Conservation (phyloP, 2,329 filamentous ascomycete species). For the Aspergillus ibericus region DNA sequence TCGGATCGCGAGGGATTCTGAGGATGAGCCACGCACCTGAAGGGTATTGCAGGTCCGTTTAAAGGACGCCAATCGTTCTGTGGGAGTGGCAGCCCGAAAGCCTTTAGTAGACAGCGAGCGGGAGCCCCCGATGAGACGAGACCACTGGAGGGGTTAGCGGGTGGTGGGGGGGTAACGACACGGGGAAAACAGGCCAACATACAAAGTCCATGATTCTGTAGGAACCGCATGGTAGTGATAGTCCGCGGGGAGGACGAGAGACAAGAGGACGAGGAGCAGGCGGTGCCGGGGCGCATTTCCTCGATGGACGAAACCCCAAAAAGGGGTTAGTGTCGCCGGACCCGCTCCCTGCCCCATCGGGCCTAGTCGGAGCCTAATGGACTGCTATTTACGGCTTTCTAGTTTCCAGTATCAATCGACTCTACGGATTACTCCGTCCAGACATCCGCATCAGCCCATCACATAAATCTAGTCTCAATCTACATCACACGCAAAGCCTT, state of each 20-base stretch:
- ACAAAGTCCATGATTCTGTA: slow-evolving; percentile 48
- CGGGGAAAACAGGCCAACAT: slow-evolving; percentile 23
- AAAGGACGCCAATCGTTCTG: slow-evolving; percentile 62
- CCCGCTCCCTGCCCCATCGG: neutral
- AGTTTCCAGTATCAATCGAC: too few species aligned
- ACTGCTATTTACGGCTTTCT: too few species aligned
- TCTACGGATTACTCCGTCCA: too few species aligned
- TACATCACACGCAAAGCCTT: neutral
- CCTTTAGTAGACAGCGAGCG: slow-evolving; percentile 49
- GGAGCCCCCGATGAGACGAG: slow-evolving; percentile 61
- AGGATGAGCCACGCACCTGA: slow-evolving; percentile 43
- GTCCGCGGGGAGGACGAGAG: slow-evolving; percentile 12
- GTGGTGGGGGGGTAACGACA: too few species aligned
- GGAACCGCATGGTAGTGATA: slow-evolving; percentile 33
- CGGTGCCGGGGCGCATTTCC: neutral
- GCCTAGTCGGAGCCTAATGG: slow-evolving; percentile 13
- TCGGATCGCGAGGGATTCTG: neutral
- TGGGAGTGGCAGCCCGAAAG: slow-evolving; percentile 54
- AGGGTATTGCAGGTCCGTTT: slow-evolving; percentile 62
- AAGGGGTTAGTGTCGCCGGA: neutral
- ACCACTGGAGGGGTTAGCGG: slow-evolving; percentile 48
- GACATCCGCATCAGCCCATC: neutral
- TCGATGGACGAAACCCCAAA: neutral
- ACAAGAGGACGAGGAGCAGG: slow-evolving; percentile 2
- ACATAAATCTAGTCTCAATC: neutral